These are phyloP conservation scores for Ramaria sp. DNA, from an alignment of 768 basidiomycete genomes.

Conservation along the genomic window DNA sequence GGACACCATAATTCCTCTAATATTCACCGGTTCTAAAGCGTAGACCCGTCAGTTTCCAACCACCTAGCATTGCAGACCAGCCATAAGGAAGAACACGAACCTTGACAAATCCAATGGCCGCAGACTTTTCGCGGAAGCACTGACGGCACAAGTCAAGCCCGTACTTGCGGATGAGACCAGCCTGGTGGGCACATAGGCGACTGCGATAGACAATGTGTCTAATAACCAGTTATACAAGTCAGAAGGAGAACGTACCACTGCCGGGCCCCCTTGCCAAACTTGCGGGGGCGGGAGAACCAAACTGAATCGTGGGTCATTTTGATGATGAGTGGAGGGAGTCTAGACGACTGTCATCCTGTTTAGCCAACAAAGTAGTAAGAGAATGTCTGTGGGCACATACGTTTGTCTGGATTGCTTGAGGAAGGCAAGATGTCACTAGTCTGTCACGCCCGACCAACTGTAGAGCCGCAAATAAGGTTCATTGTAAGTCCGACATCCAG, in stretches of 20 bases:
- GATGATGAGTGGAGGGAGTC: neutral
- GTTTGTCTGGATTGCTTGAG: neutral
- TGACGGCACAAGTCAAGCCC: slow-evolving; percentile 96
- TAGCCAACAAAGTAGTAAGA: neutral
- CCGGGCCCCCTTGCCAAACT: slow-evolving; percentile 90
- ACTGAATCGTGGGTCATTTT: slow-evolving; percentile 97
- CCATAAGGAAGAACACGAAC: slow-evolving; percentile 31
- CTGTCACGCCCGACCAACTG: neutral
- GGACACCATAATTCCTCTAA: neutral
- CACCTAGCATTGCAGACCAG: neutral
- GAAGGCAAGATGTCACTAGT: neutral
- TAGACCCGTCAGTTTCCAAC: neutral
- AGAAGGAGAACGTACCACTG: slow-evolving; percentile 58
- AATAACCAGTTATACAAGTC: neutral
- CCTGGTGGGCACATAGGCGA: slow-evolving; percentile 94
- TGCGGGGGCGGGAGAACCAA: slow-evolving; percentile 95
- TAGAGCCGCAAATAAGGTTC: neutral
- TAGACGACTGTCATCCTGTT: neutral
- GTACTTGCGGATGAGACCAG: slow-evolving; percentile 96
- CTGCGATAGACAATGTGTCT: slow-evolving; percentile 26
- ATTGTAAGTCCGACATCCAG: neutral
- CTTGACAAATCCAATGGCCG: slow-evolving; percentile 91
- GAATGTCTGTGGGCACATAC: neutral
- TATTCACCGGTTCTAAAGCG: slow-evolving; percentile 34
- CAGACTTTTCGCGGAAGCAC: slow-evolving; percentile 95